These are phyloP conservation scores for Nicotiana attenuata DNA, from an alignment of 257 asterid species.

Conservation along the genomic window DNA sequence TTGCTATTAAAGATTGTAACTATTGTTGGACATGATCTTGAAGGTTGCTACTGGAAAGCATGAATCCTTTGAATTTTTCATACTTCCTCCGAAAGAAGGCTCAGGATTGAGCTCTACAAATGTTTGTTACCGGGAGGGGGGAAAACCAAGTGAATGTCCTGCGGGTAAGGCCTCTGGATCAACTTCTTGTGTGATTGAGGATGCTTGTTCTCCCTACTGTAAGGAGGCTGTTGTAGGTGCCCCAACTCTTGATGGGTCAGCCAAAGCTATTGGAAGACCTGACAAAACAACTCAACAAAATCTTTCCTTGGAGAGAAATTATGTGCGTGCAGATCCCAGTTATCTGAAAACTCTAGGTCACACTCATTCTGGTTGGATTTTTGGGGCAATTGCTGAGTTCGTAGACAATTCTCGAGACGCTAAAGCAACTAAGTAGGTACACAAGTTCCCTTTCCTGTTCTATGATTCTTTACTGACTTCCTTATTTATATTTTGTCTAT, in stretches of 20 bases:
- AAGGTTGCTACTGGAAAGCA: slow-evolving; percentile 57
- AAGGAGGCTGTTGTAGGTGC: slow-evolving; percentile 26
- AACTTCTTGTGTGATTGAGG: slow-evolving; percentile 28
- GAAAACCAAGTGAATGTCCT: slow-evolving; percentile 9
- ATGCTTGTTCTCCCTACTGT: slow-evolving; percentile 22
- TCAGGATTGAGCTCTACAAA: slow-evolving; percentile 23
- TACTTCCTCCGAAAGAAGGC: slow-evolving; percentile 40
- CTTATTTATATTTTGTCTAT: background rate
- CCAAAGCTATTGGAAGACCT: slow-evolving; percentile 20
- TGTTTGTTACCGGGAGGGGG: slow-evolving; percentile 31
- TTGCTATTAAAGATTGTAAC: slow-evolving; percentile 8
- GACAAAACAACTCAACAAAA: slow-evolving; percentile 19
- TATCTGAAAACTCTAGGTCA: slow-evolving; percentile 71
- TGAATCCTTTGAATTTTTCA: slow-evolving; percentile 37
- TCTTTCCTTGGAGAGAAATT: slow-evolving; percentile 36
- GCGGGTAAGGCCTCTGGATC: slow-evolving; percentile 42
- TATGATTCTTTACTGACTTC: background rate
- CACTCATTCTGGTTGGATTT: slow-evolving; percentile 78
- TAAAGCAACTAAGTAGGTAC: slow-evolving; percentile 59
- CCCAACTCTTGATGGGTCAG: slow-evolving; percentile 25
- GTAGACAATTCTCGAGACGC: slow-evolving; percentile 86
- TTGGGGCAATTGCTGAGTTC: slow-evolving; percentile 87
- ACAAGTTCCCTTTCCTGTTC: slow-evolving; percentile 12
- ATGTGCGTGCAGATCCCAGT: slow-evolving; percentile 59
- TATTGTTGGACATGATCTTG: slow-evolving; percentile 16